Evolutionary conservation across 2,329 filamentous ascomycete species (phyloP), one percentile per base, ranked within the genome.

Genomic region (Fusarium chaquense): DNA sequence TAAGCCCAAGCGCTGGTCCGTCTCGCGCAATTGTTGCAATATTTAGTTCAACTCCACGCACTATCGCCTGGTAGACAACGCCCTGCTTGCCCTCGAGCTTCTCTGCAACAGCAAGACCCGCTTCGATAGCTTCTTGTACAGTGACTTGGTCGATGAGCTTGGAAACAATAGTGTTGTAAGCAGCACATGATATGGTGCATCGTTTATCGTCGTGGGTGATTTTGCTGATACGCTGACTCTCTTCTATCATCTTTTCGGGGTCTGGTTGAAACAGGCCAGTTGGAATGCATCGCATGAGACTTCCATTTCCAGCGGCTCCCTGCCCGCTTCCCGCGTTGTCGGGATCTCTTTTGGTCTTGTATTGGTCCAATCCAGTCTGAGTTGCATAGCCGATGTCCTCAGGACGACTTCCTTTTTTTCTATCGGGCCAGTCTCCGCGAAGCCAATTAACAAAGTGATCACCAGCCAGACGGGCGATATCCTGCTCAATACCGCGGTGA

Each of bases 211-310:
- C 69, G 58, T 83, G 81, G 0, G 81, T 83, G 33, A 83, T 72
- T 18, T 74, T 76, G 49, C 80, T 82, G 57, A 83, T 79, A 6
- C 75, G 75, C 10, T 77, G 54, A 45, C 78, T 79, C 50, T 83
- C 79, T 2, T 46, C 43, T 6, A 80, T 49, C 7, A 79, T 22
- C 28, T 61, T 73, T 2, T 74, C 68, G 3, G 50, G 52, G 13
- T 79, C 75, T 0, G 16, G 22, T 32, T 77, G 76, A 52, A 85
- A 83, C 16, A 84, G 68, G 0, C 75, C 83, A 1, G 82, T 84
- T 0, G 83, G 79, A 2, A 85, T 75, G 63, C 83, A 85, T 5
- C 83, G 77, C 83, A 85, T 85, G 63, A 85, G 68, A 36, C 79
- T 82, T 6, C 83, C 83, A 55, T 85, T 84, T 16, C 83, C 83